phyloP scores from a whole-genome alignment of 345 rosid genomes.

The Populus euphratica region DNA sequence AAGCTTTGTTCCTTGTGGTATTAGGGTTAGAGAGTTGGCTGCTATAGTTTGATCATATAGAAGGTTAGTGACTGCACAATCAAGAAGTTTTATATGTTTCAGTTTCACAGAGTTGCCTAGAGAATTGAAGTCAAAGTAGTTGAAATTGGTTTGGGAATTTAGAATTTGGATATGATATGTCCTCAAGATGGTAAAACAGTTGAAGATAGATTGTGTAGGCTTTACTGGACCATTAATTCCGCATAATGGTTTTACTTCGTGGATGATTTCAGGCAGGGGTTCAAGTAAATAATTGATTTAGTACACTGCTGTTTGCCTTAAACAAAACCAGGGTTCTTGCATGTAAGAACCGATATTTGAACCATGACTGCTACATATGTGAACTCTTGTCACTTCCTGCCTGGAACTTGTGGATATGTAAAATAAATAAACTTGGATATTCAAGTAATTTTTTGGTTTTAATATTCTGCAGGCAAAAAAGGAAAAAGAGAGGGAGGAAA shows the following conservation, averaged over 20 bases:
- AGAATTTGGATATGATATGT: neutral
- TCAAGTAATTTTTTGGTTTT: conserved; percentile 7
- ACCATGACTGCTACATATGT: neutral
- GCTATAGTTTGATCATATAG: no score
- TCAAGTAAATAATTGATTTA: no score
- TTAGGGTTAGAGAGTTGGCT: no score
- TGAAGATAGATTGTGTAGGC: neutral
- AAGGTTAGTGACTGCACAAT: no score
- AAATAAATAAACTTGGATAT: neutral
- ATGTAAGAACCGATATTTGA: neutral
- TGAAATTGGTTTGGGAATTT: no score
- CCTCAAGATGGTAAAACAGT: neutral
- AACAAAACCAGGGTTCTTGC: neutral
- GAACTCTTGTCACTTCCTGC: neutral
- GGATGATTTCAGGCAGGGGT: no score
- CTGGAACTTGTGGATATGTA: neutral
- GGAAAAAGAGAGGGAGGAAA: conserved; percentile 66
- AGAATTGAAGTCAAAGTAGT: no score
- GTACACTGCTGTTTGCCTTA: no score
- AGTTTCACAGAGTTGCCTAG: no score
- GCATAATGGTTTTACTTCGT: no score
- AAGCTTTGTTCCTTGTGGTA: no score
- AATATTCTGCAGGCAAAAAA: conserved; percentile 52
- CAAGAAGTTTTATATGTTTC: no score
- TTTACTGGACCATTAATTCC: neutral